These are phyloP conservation scores for Cordyceps militaris DNA, from an alignment of 2,329 filamentous ascomycete species.

Conservation along the genomic window DNA sequence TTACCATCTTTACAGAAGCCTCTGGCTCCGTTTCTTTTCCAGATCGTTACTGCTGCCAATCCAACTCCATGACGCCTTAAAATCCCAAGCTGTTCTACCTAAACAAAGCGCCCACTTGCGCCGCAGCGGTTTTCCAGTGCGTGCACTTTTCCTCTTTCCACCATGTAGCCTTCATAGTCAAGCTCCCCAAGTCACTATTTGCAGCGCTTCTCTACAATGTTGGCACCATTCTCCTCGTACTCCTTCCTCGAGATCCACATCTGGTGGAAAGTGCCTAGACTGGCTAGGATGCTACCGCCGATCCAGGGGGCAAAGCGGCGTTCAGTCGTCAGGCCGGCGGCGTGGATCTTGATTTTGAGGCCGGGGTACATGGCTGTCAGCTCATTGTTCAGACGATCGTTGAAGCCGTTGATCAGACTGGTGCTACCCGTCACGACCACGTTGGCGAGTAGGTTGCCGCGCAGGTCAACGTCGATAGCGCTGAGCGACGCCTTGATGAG, in stretches of 20 bases:
- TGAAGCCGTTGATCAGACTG: constrained; percentile 83
- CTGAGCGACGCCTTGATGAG: constrained; percentile 71
- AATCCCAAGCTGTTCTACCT: constrained; percentile 7
- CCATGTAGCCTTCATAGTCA: background rate
- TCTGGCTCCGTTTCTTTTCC: background rate
- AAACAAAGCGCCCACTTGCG: constrained; percentile 2
- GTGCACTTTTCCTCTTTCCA: background rate
- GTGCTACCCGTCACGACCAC: constrained; percentile 89
- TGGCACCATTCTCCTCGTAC: constrained; percentile 88
- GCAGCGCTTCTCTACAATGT: constrained; percentile 93
- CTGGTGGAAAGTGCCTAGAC: constrained; percentile 95
- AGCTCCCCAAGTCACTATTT: constrained; percentile 50
- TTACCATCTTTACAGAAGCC: background rate
- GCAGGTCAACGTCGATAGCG: constrained; percentile 81
- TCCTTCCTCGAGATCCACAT: constrained; percentile 99
- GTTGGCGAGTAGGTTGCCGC: constrained; percentile 75
- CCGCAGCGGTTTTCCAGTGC: background rate
- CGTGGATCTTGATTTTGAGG: constrained; percentile 79
- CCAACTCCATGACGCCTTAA: constrained; percentile 13
- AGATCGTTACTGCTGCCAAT: background rate
- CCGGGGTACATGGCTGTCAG: constrained; percentile 75
- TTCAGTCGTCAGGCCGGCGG: constrained; percentile 79
- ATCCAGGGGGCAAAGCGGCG: constrained; percentile 92
- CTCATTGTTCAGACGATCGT: constrained; percentile 81
- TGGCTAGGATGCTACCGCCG: constrained; percentile 90